Conservation (phyloP, 2,329 filamentous ascomycete genomes). For the Beauveria brongniartii region DNA sequence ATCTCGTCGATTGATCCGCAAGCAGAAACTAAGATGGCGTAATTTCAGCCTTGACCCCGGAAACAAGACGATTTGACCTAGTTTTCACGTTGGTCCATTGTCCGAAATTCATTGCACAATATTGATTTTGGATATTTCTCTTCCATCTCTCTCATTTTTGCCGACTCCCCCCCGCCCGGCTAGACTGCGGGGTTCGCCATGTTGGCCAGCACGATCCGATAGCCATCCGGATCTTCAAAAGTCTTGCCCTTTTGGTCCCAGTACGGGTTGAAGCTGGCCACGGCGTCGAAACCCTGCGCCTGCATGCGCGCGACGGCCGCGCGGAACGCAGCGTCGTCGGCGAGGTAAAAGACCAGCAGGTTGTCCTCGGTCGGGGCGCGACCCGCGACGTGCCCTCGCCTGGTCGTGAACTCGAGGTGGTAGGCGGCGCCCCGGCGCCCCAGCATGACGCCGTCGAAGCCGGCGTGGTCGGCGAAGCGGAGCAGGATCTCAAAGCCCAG, state of each 20-base stretch:
- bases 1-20: neutral
- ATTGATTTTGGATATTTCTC: too few species aligned
- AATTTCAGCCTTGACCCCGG: neutral
- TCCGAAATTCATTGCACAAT: too few species aligned
- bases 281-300: conserved; percentile 23
- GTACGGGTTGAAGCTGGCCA: conserved; percentile 34
- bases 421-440: conserved; percentile 28
- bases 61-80: too few species aligned
- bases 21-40: neutral
- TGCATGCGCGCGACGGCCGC: conserved; percentile 27
- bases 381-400: conserved; percentile 25
- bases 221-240: conserved; percentile 37
- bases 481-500: conserved; percentile 29
- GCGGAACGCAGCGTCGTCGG: conserved; percentile 21
- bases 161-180: neutral
- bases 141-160: neutral
- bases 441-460: conserved; percentile 34
- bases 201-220: conserved; percentile 33
- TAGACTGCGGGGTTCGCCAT: conserved; percentile 13
- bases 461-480: conserved; percentile 28
- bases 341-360: conserved; percentile 35
- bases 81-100: neutral
- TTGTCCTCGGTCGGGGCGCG: conserved; percentile 34
- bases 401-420: conserved; percentile 36
- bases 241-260: conserved; percentile 37